Percentiles rank a stretch among this genome's conserved stretches.
Conservation (phyloP, 2,329 filamentous ascomycete species). For the Beauveria bassiana region DNA sequence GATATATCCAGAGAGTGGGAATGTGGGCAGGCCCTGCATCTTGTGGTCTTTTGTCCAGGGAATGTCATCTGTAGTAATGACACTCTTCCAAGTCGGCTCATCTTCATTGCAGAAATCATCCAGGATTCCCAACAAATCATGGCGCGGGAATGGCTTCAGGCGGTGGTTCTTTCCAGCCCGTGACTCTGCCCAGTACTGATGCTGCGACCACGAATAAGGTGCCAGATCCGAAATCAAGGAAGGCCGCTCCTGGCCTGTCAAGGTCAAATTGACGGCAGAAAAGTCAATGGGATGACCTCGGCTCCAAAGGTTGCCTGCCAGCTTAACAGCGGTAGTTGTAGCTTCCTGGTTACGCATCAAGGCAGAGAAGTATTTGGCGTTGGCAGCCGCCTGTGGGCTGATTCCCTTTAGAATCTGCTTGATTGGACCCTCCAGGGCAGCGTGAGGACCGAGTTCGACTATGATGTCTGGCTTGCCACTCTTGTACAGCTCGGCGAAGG, state of each 20-base stretch:
- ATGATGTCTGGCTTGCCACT: slow-evolving; percentile 21
- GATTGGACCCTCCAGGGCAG: slow-evolving; percentile 41
- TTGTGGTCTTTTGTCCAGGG: slow-evolving; percentile 53
- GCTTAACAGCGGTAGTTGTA: slow-evolving; percentile 35
- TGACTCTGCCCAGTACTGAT: slow-evolving; percentile 41
- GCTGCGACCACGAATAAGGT: slow-evolving; percentile 41
- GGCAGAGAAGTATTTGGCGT: slow-evolving; percentile 35
- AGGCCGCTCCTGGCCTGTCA: slow-evolving; percentile 12
- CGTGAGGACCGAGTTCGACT: slow-evolving; percentile 43
- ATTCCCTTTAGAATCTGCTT: slow-evolving; percentile 41
- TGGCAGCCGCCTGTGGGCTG: slow-evolving; percentile 29
- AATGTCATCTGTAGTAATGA: slow-evolving; percentile 37
- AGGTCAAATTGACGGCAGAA: slow-evolving; percentile 35
- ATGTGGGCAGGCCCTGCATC: slow-evolving; percentile 49
- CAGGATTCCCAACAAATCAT: slow-evolving; percentile 39
- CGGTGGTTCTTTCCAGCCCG: slow-evolving; percentile 35
- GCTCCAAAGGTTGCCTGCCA: slow-evolving; percentile 37
- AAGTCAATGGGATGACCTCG: slow-evolving; percentile 38
- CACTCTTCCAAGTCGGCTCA: slow-evolving; percentile 42
- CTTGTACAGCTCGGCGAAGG: slow-evolving; percentile 23
- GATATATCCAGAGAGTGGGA: slow-evolving; percentile 46
- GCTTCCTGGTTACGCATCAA: slow-evolving; percentile 46
- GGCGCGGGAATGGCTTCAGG: slow-evolving; percentile 30
- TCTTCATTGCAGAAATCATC: slow-evolving; percentile 36
- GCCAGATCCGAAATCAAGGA: slow-evolving; percentile 34